Evolutionary conservation across 257 asterid species (phyloP).

Genomic region (Gentiana straminea): DNA sequence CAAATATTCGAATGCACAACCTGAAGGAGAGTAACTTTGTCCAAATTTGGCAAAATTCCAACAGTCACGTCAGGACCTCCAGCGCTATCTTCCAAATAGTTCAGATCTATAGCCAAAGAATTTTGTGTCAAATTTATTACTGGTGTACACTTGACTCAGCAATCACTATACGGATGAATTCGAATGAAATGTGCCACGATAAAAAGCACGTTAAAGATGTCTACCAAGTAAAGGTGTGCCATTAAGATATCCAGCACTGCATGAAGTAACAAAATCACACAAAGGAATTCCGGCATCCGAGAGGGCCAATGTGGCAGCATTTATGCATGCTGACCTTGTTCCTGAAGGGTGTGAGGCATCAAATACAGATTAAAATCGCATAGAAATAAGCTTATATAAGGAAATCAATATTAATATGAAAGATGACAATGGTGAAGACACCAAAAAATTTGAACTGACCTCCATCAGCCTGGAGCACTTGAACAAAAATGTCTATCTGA

Average conservation of each 20-base stretch:
- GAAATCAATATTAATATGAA: no score
- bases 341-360: conserved; percentile 32
- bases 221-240: conserved; percentile 83
- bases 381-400: no score
- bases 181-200: background rate
- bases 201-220: background rate
- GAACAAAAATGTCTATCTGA: conserved; percentile 95
- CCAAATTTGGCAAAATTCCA: conserved; percentile 82
- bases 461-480: conserved; percentile 99
- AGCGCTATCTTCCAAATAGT: conserved; percentile 89
- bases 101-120: conserved; percentile 48
- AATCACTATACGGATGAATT: background rate
- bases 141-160: background rate
- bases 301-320: conserved; percentile 96
- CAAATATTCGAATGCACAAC: conserved; percentile 16
- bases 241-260: conserved; percentile 79
- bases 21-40: conserved; percentile 95
- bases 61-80: conserved; percentile 99
- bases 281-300: conserved; percentile 98
- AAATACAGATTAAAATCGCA: background rate
- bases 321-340: conserved; percentile 98
- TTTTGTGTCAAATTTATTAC: background rate
- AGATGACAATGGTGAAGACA: no score
- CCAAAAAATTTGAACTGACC: conserved; percentile 30
- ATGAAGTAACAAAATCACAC: conserved; percentile 91